phyloP scores from a whole-genome alignment of 2,329 filamentous ascomycete genomes.

The Lecanosticta acicola region DNA sequence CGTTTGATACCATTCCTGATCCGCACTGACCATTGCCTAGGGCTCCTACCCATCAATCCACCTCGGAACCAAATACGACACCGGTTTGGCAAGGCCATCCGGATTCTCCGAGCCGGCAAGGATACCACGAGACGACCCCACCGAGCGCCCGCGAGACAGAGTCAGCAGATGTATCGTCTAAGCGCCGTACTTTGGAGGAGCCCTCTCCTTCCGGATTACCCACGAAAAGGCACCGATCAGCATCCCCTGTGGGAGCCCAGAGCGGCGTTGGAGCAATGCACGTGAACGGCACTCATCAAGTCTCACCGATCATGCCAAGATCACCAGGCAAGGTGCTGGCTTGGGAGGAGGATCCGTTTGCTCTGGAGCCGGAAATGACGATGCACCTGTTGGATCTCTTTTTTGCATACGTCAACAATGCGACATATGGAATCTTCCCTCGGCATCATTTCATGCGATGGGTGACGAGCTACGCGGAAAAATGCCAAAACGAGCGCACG shows the following conservation, averaged over 20 bases:
- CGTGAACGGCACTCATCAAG: conserved; percentile 11
- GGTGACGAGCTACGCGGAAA: conserved; percentile 44
- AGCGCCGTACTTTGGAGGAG: conserved; percentile 27
- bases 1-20: neutral
- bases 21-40: conserved; percentile 21
- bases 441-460: conserved; percentile 50
- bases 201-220: conserved; percentile 17
- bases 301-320: conserved; percentile 18
- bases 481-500: conserved; percentile 47
- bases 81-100: conserved; percentile 20
- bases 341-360: conserved; percentile 52
- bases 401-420: conserved; percentile 52
- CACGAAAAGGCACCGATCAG: conserved; percentile 29
- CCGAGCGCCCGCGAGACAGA: conserved; percentile 14
- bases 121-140: conserved; percentile 16
- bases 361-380: conserved; percentile 45
- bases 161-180: conserved; percentile 19
- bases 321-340: conserved; percentile 30
- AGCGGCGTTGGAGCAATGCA: conserved; percentile 6
- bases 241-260: conserved; percentile 20
- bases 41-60: conserved; percentile 24
- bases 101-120: conserved; percentile 22
- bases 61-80: conserved; percentile 19
- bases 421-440: conserved; percentile 53
- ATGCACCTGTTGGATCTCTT: conserved; percentile 51